A percentile compares a stretch with the other conserved stretches of the same genome.
Conservation (phyloP, 805 yeast species). For the Kurtzmaniella fragi region DNA sequence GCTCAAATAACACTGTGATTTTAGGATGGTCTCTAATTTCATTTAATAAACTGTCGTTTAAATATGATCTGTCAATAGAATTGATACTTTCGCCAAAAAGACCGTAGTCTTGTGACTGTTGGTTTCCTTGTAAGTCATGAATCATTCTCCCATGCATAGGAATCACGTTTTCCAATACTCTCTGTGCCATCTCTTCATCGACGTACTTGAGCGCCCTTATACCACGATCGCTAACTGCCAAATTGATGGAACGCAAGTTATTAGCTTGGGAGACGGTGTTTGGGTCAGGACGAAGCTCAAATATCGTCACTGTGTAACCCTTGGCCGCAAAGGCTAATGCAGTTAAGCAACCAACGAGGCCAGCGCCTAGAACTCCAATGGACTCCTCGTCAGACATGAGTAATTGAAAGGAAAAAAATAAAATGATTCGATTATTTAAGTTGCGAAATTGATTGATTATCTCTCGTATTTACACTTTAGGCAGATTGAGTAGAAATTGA, state of each 20-base stretch:
- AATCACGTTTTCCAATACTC: constrained; percentile 56
- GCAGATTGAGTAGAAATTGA: too few species aligned
- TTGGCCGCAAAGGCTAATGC: constrained; percentile 73
- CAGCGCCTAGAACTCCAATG: constrained; percentile 77
- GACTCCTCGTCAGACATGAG: constrained; percentile 5
- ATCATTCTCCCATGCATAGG: constrained; percentile 93
- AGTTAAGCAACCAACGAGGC: constrained; percentile 81
- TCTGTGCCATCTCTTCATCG: constrained; percentile 51
- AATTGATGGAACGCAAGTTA: constrained; percentile 66
- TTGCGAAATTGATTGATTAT: too few species aligned
- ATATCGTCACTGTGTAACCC: constrained; percentile 69
- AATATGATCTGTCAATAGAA: constrained; percentile 71
- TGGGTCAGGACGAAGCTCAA: constrained; percentile 70
- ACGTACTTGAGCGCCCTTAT: constrained; percentile 62
- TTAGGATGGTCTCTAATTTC: constrained; percentile 45
- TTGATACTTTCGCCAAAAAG: constrained; percentile 78
- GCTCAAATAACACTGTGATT: constrained; percentile 48
- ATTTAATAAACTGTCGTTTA: constrained; percentile 61
- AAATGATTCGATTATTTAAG: too few species aligned
- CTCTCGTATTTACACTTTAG: too few species aligned
- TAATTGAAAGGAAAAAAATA: too few species aligned
- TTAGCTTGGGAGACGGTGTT: constrained; percentile 19
- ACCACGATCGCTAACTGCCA: constrained; percentile 87
- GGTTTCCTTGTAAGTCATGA: constrained; percentile 60
- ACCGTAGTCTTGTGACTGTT: constrained; percentile 72